Percentiles rank a stretch among this genome's conserved stretches.
Conservation (phyloP, 495 filamentous ascomycete genomes). For the Aspergillus haitiensis region DNA sequence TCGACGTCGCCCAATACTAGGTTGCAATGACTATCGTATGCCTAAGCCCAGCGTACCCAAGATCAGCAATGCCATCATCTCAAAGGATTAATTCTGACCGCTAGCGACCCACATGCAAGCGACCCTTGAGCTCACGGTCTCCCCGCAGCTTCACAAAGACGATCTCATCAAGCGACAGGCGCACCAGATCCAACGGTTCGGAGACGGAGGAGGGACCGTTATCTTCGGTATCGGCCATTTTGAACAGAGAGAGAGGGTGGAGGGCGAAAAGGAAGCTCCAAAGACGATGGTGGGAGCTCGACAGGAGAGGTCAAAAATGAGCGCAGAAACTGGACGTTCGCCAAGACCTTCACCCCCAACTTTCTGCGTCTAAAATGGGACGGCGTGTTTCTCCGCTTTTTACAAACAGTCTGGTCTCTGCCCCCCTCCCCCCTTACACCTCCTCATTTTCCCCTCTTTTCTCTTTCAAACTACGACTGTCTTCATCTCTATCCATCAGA, state of each 20-base stretch:
- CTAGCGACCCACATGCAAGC: constrained; percentile 72
- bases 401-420: constrained; percentile 4
- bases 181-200: constrained; percentile 92
- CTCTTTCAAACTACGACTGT: neutral
- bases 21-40: constrained; percentile 98
- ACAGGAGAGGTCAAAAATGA: constrained; percentile 9
- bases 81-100: neutral
- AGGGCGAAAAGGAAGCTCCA: neutral
- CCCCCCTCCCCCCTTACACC: constrained; percentile 4
- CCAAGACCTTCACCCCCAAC: constrained; percentile 18
- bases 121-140: constrained; percentile 91
- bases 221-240: constrained; percentile 75
- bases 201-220: constrained; percentile 61
- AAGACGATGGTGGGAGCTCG: constrained; percentile 2
- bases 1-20: constrained; percentile 96
- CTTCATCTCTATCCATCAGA: constrained; percentile 6
- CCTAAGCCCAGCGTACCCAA: constrained; percentile 52
- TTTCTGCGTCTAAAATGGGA: constrained; percentile 1
- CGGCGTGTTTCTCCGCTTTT: constrained; percentile 15
- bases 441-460: neutral
- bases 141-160: constrained; percentile 97
- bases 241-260: constrained; percentile 6
- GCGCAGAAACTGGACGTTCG: constrained; percentile 5
- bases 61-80: constrained; percentile 2
- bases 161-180: constrained; percentile 88